Base-by-base conservation (phyloP, 2,329 filamentous ascomycete genomes). In the Xenoacremonium recifei region DNA sequence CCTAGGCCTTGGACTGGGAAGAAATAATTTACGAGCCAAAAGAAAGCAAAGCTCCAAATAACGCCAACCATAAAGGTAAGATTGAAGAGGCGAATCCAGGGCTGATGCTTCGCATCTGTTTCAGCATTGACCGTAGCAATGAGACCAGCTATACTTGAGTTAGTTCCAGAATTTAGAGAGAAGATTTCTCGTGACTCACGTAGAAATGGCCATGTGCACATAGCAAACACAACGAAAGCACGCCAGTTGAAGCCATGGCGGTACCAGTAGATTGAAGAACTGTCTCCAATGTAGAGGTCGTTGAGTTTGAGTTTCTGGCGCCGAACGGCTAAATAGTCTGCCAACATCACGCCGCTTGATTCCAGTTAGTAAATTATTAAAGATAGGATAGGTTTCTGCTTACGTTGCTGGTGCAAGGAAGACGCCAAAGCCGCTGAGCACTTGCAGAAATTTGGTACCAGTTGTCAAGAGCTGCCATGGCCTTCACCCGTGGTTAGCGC, bases 21-120 rank as follows among this genome's bases (percentile, higher is more conserved):
- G 13, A 27, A 27, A 13, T 27, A 27, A 27, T 27, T 27, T 27
- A 27, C 13, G 13, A 13, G 9, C 7, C 9, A 9, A 13, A 27
- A 27, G 7, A 27, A 13, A 9, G 13, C 21, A 37, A 44, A 44
- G n/a, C 18, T 13, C 4, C 38, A 29, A 15, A 56, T 54, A 35
- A 70, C 62, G 0, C 69, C 69, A 2, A 69, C 51, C 4, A 65
- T 58, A 45, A 65, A 71, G 0, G 66, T 64, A n/a, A 71, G 54
- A 40, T 71, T 66, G 52, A 69, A 70, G 3, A 71, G 43, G 16
- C 62, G 54, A 4, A 61, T 64, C 49, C 64, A 67, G 17, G 58
- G 62, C 13, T 54, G 49, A 15, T 21, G 62, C 49, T 32, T 35
- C 13, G 42, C 38, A 32, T n/a, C 47, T 1, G 42, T 43, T 37